Evolutionary conservation across 495 filamentous ascomycete species (phyloP).

Genomic region (Bathelium albidoporum): DNA sequence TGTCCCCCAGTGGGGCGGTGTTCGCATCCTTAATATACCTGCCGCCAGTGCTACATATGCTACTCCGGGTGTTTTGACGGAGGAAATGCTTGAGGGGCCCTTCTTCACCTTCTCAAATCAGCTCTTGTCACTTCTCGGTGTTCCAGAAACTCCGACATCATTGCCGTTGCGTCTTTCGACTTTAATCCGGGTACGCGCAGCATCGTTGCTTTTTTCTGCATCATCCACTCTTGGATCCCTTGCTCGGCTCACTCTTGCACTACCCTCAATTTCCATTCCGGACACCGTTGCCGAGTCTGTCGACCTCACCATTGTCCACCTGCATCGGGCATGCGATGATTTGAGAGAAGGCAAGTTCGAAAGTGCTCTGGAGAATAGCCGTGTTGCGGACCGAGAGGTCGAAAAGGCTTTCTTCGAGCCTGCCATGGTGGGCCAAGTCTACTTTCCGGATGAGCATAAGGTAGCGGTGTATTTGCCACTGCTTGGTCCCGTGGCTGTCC

Average conservation of each 20-base stretch:
- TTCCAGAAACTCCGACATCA: slow-evolving; percentile 66
- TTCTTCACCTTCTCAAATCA: slow-evolving; percentile 88
- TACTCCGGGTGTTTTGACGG: slow-evolving; percentile 35
- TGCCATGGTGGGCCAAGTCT: slow-evolving; percentile 97
- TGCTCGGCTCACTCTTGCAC: slow-evolving; percentile 70
- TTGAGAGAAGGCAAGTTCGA: slow-evolving; percentile 56
- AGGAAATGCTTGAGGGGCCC: slow-evolving; percentile 59
- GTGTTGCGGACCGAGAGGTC: slow-evolving; percentile 76
- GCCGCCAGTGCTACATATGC: slow-evolving; percentile 24
- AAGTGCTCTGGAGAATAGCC: slow-evolving; percentile 62
- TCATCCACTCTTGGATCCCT: slow-evolving; percentile 91
- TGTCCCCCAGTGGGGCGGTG: slow-evolving; percentile 93
- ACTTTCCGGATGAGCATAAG: slow-evolving; percentile 97
- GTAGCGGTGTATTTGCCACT: slow-evolving; percentile 93
- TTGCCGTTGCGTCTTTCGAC: slow-evolving; percentile 79
- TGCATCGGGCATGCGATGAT: slow-evolving; percentile 64
- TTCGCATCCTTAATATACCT: slow-evolving; percentile 61
- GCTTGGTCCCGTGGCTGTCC: slow-evolving; percentile 84
- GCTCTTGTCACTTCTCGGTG: slow-evolving; percentile 77
- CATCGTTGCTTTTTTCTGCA: slow-evolving; percentile 78
- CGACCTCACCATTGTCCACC: slow-evolving; percentile 61
- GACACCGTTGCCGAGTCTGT: slow-evolving; percentile 77
- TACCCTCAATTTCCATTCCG: slow-evolving; percentile 86
- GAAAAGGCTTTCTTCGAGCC: slow-evolving; percentile 97
- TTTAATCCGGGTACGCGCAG: slow-evolving; percentile 69